Conservation (phyloP, 2,329 filamentous ascomycete genomes). For the Fusarium odoratissimum region DNA sequence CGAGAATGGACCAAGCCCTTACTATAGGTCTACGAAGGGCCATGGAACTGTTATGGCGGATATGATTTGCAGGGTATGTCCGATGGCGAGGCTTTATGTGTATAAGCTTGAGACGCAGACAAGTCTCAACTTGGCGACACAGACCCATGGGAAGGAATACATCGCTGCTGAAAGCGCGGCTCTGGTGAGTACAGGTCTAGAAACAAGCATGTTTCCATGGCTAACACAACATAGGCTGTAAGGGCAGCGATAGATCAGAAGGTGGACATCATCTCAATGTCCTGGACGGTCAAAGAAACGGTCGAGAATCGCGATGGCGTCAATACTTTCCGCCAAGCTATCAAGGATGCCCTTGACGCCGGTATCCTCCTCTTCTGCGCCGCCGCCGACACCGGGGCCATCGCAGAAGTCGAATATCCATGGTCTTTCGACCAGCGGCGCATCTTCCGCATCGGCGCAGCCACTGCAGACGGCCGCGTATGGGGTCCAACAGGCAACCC, state of each 20-base stretch:
- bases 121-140: neutral
- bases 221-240: neutral
- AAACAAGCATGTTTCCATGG: too few relatives aligned
- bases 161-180: constrained; percentile 18
- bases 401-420: constrained; percentile 3
- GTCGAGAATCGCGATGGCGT: neutral
- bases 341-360: neutral
- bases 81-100: neutral
- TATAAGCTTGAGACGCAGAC: constrained; percentile 27
- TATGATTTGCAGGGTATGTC: neutral
- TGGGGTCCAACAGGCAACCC: neutral
- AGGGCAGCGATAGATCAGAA: constrained; percentile 23
- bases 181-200: neutral
- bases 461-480: constrained; percentile 10
- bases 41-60: neutral
- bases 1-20: neutral
- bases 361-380: constrained; percentile 5
- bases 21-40: neutral
- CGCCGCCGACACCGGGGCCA: neutral
- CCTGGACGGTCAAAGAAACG: constrained; percentile 16
- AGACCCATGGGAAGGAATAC: neutral
- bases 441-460: constrained; percentile 21
- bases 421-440: neutral
- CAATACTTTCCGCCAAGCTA: neutral
- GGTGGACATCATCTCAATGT: constrained; percentile 28